Base-by-base conservation (phyloP, 2,329 filamentous ascomycete species). In the Cytospora paraplurivora region DNA sequence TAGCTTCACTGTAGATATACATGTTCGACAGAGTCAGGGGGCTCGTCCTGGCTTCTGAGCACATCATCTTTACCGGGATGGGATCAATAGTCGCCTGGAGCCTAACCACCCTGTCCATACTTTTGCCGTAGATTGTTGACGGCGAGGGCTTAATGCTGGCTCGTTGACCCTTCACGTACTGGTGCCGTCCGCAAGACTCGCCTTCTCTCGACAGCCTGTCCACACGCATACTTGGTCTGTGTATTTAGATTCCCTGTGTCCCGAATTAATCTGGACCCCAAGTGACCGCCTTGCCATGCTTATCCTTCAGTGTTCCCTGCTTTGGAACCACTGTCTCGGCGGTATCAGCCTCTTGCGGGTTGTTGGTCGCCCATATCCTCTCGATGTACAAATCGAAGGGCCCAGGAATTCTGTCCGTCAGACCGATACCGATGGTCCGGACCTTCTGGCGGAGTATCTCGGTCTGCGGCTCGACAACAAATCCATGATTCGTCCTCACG, bases 401-500 rank as follows among this genome's bases (percentile, higher is more conserved):
- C 0, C 94, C 95, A 7, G 92, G 90, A 44, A 96, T 84, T 17
- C 95, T 85, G 76, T 99, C 95, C 60, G 93, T 97, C 72, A 97
- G 76, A 6, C 93, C 92, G 63, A 98, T 87, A 1, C 95, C 95
- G 21, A 99, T 81, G 34, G 88, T 96, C 72, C 87, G 85, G 35
- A 99, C 88, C 75, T 92, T 93, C 71, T 96, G 90, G 67, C 90
- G 86, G 74, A 97, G 78, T 76, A 99, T 88, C 75, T 96, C 93
- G 13, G 89, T 88, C 80, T 98, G 94, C 37, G 95, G 95, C 78
- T 98, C 93, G 6, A 97, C 88, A 1, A 96, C 92, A 71, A 91
- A 87, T 7, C 95, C 95, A 72, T 96, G 87, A 73, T 97, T 98
- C 15, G 95, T 99, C 67, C 95, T 84, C 64, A 99, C 94, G 77